Evolutionary conservation across 306 rosid genomes (phyloP).

Genomic region (Adenanthera pavonina): DNA sequence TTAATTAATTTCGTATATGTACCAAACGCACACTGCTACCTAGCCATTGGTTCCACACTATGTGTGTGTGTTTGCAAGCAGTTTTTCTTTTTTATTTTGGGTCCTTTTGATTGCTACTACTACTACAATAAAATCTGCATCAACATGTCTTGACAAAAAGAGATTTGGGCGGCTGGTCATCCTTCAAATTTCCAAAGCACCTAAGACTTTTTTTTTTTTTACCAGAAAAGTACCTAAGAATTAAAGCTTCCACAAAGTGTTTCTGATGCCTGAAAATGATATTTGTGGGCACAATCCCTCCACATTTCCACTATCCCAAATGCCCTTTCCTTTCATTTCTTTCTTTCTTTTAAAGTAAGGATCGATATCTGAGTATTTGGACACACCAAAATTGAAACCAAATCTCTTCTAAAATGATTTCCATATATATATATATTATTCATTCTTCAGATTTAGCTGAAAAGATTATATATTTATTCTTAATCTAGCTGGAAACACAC

Average conservation of each 20-base stretch:
- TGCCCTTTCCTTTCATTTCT: not conserved
- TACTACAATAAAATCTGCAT: not conserved
- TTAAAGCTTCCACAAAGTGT: not conserved
- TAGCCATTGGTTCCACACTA: no score
- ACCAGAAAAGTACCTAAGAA: no score
- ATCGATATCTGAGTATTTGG: not conserved
- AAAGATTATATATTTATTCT: no score
- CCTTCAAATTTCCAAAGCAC: not conserved
- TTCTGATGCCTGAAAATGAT: not conserved
- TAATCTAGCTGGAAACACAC: not conserved
- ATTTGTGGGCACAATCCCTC: conserved; percentile 1
- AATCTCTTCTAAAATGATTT: not conserved
- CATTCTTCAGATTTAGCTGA: no score
- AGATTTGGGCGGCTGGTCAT: conserved; percentile 36
- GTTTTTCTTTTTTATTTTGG: no score
- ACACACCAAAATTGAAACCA: not conserved
- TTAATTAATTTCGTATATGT: no score
- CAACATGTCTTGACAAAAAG: conserved; percentile 11
- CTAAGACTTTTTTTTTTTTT: not conserved
- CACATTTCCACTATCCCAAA: not conserved
- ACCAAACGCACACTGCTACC: no score
- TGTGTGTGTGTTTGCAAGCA: no score
- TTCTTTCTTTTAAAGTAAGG: not conserved
- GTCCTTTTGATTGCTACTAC: no score
- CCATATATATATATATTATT: no score